phyloP scores from a whole-genome alignment of 2,329 filamentous ascomycete genomes.

The Sclerotinia glacialis region DNA sequence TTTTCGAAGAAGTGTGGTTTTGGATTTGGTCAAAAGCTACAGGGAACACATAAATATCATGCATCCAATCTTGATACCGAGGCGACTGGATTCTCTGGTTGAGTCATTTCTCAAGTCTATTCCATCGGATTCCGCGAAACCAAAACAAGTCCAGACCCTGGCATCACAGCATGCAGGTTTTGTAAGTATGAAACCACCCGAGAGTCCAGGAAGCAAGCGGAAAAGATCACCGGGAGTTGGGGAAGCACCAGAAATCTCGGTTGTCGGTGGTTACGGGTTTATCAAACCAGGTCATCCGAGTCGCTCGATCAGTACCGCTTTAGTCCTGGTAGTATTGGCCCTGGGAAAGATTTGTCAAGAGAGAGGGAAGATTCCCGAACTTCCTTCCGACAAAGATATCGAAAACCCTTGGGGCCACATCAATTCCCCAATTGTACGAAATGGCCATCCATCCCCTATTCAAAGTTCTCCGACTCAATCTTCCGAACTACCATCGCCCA shows the following conservation, averaged over 20 bases:
- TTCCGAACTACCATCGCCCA: conserved; percentile 51
- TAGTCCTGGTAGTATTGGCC: conserved; percentile 79
- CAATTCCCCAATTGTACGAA: conserved; percentile 43
- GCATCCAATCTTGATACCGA: conserved; percentile 60
- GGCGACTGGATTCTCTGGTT: conserved; percentile 47
- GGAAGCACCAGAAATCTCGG: conserved; percentile 33
- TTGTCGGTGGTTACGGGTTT: conserved; percentile 28
- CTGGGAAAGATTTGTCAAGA: conserved; percentile 76
- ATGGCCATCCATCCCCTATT: conserved; percentile 52
- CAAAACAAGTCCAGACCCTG: conserved; percentile 31
- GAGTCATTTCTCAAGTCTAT: conserved; percentile 37
- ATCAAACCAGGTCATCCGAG: conserved; percentile 51
- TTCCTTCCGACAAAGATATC: conserved; percentile 46
- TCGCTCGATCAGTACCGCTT: conserved; percentile 72
- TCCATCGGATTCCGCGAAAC: conserved; percentile 33
- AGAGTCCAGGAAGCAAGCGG: conserved; percentile 38
- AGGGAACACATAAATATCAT: conserved; percentile 62
- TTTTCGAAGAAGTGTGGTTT: conserved; percentile 51
- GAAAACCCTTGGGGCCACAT: conserved; percentile 26
- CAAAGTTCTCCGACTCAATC: conserved; percentile 52
- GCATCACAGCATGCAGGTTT: conserved; percentile 28
- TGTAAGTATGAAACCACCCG: conserved; percentile 33
- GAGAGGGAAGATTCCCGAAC: conserved; percentile 54
- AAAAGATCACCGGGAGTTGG: conserved; percentile 35
- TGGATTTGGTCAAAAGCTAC: conserved; percentile 55